Conservation (phyloP, 2,329 filamentous ascomycete species). For the Aspergillus hiratsukae region DNA sequence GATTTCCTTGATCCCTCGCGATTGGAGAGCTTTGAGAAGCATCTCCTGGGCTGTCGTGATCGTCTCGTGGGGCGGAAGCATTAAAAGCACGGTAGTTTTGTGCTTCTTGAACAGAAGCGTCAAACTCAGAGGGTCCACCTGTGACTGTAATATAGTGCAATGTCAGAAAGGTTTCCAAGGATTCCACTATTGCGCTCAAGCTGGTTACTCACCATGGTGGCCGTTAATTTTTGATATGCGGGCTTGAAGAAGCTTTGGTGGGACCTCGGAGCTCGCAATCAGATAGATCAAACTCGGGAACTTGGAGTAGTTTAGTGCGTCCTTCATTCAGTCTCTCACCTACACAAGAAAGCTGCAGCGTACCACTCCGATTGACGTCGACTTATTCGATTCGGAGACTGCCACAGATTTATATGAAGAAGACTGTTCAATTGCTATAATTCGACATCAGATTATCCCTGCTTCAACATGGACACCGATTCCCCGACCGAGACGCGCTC, state of each 20-base stretch:
- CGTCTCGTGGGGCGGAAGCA: conserved; percentile 55
- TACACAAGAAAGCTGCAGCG: not conserved
- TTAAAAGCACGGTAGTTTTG: conserved; percentile 65
- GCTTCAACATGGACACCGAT: conserved; percentile 14
- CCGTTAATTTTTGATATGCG: not conserved
- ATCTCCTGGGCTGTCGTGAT: conserved; percentile 56
- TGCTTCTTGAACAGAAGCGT: conserved; percentile 71
- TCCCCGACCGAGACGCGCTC: conserved; percentile 1
- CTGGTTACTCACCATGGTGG: not conserved
- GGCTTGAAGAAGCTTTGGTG: conserved; percentile 6
- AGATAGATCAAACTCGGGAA: conserved; percentile 1
- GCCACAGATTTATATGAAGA: not conserved
- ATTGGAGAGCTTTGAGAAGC: conserved; percentile 54
- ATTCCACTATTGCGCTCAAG: not conserved
- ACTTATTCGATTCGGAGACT: not conserved
- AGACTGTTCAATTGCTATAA: not conserved
- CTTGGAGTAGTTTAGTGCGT: not conserved
- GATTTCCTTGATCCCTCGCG: conserved; percentile 39
- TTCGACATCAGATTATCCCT: not conserved
- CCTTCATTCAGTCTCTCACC: not conserved
- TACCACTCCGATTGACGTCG: not conserved
- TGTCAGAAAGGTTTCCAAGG: not conserved
- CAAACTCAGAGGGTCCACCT: conserved; percentile 46
- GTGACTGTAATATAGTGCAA: conserved; percentile 10
- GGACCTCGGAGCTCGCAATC: conserved; percentile 7